phyloP scores from a whole-genome alignment of 2,329 filamentous ascomycete species.

The Neophaeococcomyces aloes region DNA sequence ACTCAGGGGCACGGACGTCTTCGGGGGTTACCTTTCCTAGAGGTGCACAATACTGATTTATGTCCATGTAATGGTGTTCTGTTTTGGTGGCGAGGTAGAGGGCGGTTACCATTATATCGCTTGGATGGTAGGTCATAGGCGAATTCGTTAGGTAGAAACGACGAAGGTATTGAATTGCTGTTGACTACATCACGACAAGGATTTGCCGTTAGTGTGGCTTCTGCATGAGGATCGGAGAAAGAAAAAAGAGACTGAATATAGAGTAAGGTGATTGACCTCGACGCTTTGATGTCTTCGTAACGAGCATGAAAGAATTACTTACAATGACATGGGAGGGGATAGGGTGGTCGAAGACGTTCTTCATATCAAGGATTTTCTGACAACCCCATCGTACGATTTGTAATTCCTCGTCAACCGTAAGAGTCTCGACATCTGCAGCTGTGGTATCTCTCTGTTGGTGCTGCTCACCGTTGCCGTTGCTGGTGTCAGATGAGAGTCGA shows the following conservation, averaged over 20 bases:
- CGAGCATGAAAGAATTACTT: not conserved
- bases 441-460: conserved; percentile 17
- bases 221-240: not conserved
- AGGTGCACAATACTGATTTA: conserved; percentile 56
- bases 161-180: conserved; percentile 78
- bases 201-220: conserved; percentile 8
- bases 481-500: conserved; percentile 11
- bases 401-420: conserved; percentile 74
- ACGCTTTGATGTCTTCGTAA: too few relatives aligned
- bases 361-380: conserved; percentile 47
- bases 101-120: conserved; percentile 76
- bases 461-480: conserved; percentile 29
- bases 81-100: conserved; percentile 91
- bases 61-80: conserved; percentile 64
- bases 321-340: conserved; percentile 43
- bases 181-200: conserved; percentile 42
- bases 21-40: conserved; percentile 64
- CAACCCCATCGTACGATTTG: conserved; percentile 73
- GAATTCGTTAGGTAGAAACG: conserved; percentile 95
- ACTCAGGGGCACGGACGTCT: conserved; percentile 82
- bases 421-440: conserved; percentile 43
- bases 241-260: too few relatives aligned
- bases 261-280: too few relatives aligned
- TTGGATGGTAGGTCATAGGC: conserved; percentile 90
- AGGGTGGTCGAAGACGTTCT: conserved; percentile 46